Evolutionary conservation across 202 grass and related monocot genomes (phyloP), one percentile per base, ranked within the genome.

Genomic region (Schoenoplectus tabernaemontani): DNA sequence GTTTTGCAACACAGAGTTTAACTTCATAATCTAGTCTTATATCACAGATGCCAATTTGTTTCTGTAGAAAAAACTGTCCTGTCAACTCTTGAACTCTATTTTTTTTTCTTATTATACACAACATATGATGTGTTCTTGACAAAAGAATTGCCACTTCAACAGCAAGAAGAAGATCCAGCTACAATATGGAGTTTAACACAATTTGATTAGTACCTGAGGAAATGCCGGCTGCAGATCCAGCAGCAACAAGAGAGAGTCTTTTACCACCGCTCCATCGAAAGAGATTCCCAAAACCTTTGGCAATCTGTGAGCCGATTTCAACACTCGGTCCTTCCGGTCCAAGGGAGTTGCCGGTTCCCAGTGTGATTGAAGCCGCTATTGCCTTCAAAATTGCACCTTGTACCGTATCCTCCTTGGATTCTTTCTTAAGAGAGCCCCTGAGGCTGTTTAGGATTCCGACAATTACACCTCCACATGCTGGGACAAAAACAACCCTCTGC

Each of bases 281-380:
- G 46, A 89, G 57, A 81, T 84, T 84, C 78, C 86, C 86, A 83
- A 97, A 87, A 66, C 91, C 95, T 94, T 94, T 92, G n/a, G 95
- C 95, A 92, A 98, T 85, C n/a, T 89, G 33, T 39, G 95, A 94
- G 69, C 95, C 91, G 72, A 98, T 98, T 50, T 98, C 91, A 10
- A 98, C 95, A 77, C 91, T 98, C 42, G 91, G 95, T 50, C 95
- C 95, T 82, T 98, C 95, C 33, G 95, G 95, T 9, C 95, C 95
- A 57, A 98, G 85, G 38, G 95, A 94, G 80, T 98, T 98, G 42
- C 89, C 95, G 17, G 95, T 98, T 86, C 95, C 89, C 28, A 98
- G 91, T 0, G 95, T 98, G 74, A 98, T 88, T 76, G 95, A 87
- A 89, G 91, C 95, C 34, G 88, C 87, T 64, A 89, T 34, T 16